Conservation (phyloP, 352 stramenopile species). For the Phytophthora pisi region DNA sequence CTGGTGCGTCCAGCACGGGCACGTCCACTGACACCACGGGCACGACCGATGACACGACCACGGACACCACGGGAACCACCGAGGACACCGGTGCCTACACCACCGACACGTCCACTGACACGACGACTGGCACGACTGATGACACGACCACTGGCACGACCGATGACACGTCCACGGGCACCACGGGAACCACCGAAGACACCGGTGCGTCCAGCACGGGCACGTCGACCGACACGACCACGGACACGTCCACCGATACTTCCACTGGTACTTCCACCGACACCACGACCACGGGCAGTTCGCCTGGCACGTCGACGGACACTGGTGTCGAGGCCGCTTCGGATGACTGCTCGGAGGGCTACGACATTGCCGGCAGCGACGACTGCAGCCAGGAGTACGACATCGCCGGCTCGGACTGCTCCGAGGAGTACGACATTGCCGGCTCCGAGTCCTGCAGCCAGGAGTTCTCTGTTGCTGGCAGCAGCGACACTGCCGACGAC, state of each 20-base stretch:
- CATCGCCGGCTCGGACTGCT: constrained; percentile 28
- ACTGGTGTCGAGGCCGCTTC: constrained; percentile 16
- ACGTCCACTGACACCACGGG: constrained; percentile 20
- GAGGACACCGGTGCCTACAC: too few relatives aligned
- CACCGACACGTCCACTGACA: background rate
- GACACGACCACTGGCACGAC: constrained; percentile 6
- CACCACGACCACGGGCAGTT: background rate
- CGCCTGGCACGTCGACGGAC: constrained; percentile 20
- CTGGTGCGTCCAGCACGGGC: constrained; percentile 2
- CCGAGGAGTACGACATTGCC: constrained; percentile 35
- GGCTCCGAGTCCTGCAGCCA: constrained; percentile 40
- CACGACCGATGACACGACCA: background rate
- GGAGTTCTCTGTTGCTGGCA: constrained; percentile 34
- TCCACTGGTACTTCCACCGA: background rate
- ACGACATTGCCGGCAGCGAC: constrained; percentile 39
- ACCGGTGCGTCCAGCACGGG: background rate
- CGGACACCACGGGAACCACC: background rate
- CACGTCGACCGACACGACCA: constrained; percentile 2
- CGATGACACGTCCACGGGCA: background rate
- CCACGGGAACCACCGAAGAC: constrained; percentile 4
- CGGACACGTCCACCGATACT: background rate
- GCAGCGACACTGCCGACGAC: constrained; percentile 21
- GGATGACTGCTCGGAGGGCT: constrained; percentile 29
- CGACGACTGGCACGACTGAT: background rate
- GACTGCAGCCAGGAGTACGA: constrained; percentile 39